Base-by-base conservation (phyloP, 1,284 basidiomycete species). In the Takashimella koratensis region DNA sequence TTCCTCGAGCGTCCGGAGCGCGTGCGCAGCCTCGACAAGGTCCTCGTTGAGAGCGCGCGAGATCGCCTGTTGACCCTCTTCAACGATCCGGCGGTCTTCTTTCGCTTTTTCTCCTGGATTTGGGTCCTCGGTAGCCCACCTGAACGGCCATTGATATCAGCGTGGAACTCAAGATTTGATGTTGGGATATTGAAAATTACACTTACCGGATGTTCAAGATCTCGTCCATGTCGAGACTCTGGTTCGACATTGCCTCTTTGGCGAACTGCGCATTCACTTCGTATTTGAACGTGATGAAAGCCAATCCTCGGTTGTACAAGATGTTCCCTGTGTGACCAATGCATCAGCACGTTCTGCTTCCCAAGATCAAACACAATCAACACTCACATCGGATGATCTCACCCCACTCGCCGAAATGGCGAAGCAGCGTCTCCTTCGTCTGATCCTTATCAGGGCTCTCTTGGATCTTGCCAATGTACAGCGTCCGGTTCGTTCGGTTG, bases 391-490 rank as follows among this genome's bases (percentile, higher is more conserved):
- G 84, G 69, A 94, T 90, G 60, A 99, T 90, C 63, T 88, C 86
- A n/a, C 95, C 95, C 86, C 90, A 99, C 71, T 98, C 95, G 64
- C 86, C 88, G 72, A 98, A 98, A 79, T 98, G 96, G 56, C 90
- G 80, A 61, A 82, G 79, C 19, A 97, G 84, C 27, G 92, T 86
- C 70, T 93, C 90, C 76, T 95, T 90, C 20, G 90, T 93, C 74
- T 96, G 91, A 8, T 81, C 79, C 12, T 89, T 90, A 50, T 83
- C 86, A 0, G 90, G 90, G 2, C 86, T 90, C 79, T 96, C 93
- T 71, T 88, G 88, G 62, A 99, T 92, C 59, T 92, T 82, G 2
- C 93, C 95, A 44, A 99, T 85, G 72, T 98, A 99, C 19, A 99
- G 74, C 43, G 96, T 98, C 56, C 94, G 80, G 74, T 98, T 99